Conservation (phyloP, 352 stramenopile genomes). For the Pythium plurisporium region DNA sequence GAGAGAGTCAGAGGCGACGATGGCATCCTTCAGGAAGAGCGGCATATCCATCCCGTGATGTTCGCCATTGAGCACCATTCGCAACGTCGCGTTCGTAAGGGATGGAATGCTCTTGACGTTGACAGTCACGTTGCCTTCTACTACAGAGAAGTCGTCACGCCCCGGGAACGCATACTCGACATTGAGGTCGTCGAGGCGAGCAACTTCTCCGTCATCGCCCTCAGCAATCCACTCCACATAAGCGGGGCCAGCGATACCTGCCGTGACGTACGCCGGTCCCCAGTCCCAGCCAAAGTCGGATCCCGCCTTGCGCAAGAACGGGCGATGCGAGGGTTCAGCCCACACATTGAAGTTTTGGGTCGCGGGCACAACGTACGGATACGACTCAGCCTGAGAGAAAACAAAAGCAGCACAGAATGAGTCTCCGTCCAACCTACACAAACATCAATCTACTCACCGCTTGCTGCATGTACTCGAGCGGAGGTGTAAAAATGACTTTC, state of each 20-base stretch:
- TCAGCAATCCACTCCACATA: conserved; percentile 36
- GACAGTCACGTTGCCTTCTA: conserved; percentile 38
- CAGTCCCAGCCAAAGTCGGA: conserved; percentile 89
- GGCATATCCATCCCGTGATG: conserved; percentile 9
- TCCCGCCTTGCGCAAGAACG: conserved; percentile 80
- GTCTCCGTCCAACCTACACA: too few species aligned
- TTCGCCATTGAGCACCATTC: conserved; percentile 41
- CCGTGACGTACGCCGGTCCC: conserved; percentile 66
- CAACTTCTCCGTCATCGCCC: conserved; percentile 17
- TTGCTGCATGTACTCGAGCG: conserved; percentile 44
- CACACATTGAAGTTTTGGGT: conserved; percentile 78
- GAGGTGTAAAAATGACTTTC: conserved; percentile 50
- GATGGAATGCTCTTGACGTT: conserved; percentile 21
- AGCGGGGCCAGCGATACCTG: conserved; percentile 52
- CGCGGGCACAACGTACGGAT: conserved; percentile 74
- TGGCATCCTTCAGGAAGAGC: background rate
- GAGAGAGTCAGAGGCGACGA: background rate
- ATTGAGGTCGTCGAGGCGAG: conserved; percentile 26
- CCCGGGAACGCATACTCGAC: conserved; percentile 38
- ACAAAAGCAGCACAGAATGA: background rate
- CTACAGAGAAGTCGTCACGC: conserved; percentile 29
- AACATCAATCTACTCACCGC: too few species aligned
- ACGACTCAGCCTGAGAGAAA: conserved; percentile 43
- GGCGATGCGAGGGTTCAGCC: conserved; percentile 70
- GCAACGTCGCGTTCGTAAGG: conserved; percentile 28